phyloP scores from a whole-genome alignment of 2,329 filamentous ascomycete species.

The Aspergillus versicolor region DNA sequence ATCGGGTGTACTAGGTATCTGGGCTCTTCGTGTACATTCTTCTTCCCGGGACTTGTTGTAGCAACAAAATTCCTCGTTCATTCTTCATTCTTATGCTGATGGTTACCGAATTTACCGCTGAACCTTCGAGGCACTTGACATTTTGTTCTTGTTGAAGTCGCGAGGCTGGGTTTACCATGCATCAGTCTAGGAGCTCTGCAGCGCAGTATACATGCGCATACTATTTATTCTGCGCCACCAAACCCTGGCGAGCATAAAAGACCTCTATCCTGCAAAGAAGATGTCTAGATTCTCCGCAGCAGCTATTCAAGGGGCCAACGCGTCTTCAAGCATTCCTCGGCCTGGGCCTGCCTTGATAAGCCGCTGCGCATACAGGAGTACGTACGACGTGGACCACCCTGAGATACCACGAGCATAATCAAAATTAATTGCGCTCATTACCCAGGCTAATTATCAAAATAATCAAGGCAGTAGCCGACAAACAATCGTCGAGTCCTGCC shows the following conservation, averaged over 20 bases:
- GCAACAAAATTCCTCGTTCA: slow-evolving; percentile 15
- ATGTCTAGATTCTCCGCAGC: not conserved
- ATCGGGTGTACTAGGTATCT: not conserved
- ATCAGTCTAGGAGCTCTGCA: not conserved
- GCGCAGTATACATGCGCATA: not conserved
- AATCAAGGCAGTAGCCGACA: not conserved
- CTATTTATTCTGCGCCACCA: not conserved
- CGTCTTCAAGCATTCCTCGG: slow-evolving; percentile 5
- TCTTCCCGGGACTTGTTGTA: slow-evolving; percentile 2
- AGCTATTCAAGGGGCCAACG: slow-evolving; percentile 1
- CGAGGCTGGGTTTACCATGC: not conserved
- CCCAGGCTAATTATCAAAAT: not conserved
- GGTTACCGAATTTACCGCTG: not conserved
- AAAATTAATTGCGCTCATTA: not conserved
- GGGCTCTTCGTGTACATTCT: not conserved
- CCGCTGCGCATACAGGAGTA: not conserved
- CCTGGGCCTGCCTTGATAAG: slow-evolving; percentile 1
- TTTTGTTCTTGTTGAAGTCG: not conserved
- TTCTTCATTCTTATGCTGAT: not conserved
- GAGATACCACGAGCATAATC: not conserved
- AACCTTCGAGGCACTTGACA: not conserved
- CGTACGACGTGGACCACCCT: not conserved
- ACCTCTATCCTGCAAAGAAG: not conserved
- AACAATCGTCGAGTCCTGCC: not conserved
- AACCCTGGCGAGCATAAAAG: not conserved